Evolutionary conservation across 73 alveolate species (phyloP).

Genomic region (Paramecium primaurelia): DNA sequence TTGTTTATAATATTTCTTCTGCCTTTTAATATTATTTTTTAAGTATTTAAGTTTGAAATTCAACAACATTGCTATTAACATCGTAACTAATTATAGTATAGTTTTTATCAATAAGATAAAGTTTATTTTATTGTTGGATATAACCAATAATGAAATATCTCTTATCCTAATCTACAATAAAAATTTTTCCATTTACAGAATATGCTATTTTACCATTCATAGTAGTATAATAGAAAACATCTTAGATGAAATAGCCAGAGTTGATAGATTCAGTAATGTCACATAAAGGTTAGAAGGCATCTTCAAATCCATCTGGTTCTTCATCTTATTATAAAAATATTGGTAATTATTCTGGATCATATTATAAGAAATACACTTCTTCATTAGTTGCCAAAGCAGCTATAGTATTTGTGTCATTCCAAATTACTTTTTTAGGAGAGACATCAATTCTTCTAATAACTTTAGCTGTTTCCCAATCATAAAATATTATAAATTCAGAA

Average conservation of each 20-base stretch:
- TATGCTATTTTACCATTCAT: slow-evolving; percentile 85
- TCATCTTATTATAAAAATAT: slow-evolving; percentile 61
- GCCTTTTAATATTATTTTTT: slow-evolving; percentile 66
- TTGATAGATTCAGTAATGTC: slow-evolving; percentile 83
- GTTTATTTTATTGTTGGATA: slow-evolving; percentile 69
- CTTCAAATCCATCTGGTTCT: slow-evolving; percentile 88
- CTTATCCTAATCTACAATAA: slow-evolving; percentile 54
- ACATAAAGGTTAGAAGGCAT: slow-evolving; percentile 86
- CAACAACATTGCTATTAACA: slow-evolving; percentile 63
- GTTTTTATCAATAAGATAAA: slow-evolving; percentile 83
- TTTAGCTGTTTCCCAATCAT: slow-evolving; percentile 83
- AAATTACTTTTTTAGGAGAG: slow-evolving; percentile 87
- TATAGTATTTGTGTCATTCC: slow-evolving; percentile 80
- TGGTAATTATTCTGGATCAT: slow-evolving; percentile 77
- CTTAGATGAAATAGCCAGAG: slow-evolving; percentile 86
- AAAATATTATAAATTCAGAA: slow-evolving; percentile 91
- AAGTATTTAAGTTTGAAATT: slow-evolving; percentile 64
- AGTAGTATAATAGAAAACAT: slow-evolving; percentile 82
- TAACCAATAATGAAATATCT: slow-evolving; percentile 75
- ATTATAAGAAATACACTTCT: slow-evolving; percentile 83
- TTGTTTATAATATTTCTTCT: slow-evolving; percentile 59
- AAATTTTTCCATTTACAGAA: slow-evolving; percentile 81
- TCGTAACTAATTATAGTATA: slow-evolving; percentile 68
- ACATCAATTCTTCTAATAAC: slow-evolving; percentile 94
- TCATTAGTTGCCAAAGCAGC: slow-evolving; percentile 88